These are phyloP conservation scores for Corylus heterophylla DNA, from an alignment of 306 rosid species.

Conservation along the genomic window DNA sequence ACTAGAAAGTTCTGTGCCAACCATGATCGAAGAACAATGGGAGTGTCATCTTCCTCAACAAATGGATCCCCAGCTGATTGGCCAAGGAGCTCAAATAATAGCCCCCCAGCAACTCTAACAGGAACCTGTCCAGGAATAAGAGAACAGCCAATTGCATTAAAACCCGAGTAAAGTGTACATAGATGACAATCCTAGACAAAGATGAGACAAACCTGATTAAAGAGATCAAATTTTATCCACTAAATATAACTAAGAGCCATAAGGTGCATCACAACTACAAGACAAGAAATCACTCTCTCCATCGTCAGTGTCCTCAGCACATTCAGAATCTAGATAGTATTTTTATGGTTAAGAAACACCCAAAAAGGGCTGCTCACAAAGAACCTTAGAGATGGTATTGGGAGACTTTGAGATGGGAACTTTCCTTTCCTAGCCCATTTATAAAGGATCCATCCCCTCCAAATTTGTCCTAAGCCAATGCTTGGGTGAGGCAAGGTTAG, in stretches of 20 bases:
- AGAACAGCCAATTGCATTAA: not conserved
- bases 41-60: conserved; percentile 85
- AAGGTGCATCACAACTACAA: not conserved
- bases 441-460: not conserved
- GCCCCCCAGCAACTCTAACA: conserved; percentile 93
- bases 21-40: conserved; percentile 91
- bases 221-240: not conserved
- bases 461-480: not conserved
- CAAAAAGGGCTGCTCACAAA: not conserved
- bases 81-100: conserved; percentile 92
- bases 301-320: not conserved
- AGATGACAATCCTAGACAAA: not conserved
- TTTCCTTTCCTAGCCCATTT: not conserved
- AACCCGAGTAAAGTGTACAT: not conserved
- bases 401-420: not conserved
- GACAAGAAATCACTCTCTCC: not conserved
- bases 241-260: not conserved
- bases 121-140: conserved; percentile 63
- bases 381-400: not conserved
- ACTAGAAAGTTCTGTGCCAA: conserved; percentile 86
- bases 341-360: not conserved
- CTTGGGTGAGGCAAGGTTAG: not conserved
- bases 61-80: conserved; percentile 90
- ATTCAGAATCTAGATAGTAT: not conserved
- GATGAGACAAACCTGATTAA: not conserved